phyloP scores from a whole-genome alignment of 1,139 yeast genomes.

The Pneumocystis sp. region DNA sequence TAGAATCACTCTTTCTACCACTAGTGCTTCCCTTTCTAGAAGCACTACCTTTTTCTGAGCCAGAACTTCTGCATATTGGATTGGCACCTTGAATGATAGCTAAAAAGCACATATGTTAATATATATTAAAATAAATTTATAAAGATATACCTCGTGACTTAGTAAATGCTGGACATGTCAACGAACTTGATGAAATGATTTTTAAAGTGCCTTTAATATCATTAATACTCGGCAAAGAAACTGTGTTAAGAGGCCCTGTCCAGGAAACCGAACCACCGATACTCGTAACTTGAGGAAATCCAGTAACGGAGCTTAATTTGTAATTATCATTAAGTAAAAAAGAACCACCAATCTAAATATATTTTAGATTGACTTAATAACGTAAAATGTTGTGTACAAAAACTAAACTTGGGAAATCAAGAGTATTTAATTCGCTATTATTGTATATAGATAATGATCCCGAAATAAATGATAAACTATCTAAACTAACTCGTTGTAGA shows the following conservation, averaged over 20 bases:
- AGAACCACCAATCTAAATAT: conserved; percentile 51
- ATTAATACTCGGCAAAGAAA: conserved; percentile 54
- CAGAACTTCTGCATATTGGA: conserved; percentile 17
- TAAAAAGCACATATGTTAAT: conserved; percentile 61
- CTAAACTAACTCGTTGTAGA: conserved; percentile 39
- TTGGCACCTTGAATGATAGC: conserved; percentile 41
- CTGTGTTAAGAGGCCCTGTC: conserved; percentile 65
- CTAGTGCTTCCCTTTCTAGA: background rate
- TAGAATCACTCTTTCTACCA: conserved; percentile 8
- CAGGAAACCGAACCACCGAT: conserved; percentile 81
- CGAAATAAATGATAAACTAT: conserved; percentile 32
- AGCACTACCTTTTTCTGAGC: conserved; percentile 14
- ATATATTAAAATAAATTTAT: conserved; percentile 82
- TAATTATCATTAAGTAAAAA: conserved; percentile 76
- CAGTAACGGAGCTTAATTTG: conserved; percentile 45
- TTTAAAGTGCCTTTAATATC: conserved; percentile 86
- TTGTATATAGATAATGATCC: conserved; percentile 63
- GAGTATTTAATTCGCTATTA: conserved; percentile 54
- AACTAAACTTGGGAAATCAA: conserved; percentile 57
- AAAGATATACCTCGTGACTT: conserved; percentile 19
- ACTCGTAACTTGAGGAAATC: conserved; percentile 57
- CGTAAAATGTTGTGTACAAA: conserved; percentile 57
- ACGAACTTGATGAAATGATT: conserved; percentile 55
- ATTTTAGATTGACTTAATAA: background rate
- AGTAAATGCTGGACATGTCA: conserved; percentile 63